These are phyloP conservation scores for Xylaria sp. DNA, from an alignment of 2,329 filamentous ascomycete genomes.

Conservation along the genomic window DNA sequence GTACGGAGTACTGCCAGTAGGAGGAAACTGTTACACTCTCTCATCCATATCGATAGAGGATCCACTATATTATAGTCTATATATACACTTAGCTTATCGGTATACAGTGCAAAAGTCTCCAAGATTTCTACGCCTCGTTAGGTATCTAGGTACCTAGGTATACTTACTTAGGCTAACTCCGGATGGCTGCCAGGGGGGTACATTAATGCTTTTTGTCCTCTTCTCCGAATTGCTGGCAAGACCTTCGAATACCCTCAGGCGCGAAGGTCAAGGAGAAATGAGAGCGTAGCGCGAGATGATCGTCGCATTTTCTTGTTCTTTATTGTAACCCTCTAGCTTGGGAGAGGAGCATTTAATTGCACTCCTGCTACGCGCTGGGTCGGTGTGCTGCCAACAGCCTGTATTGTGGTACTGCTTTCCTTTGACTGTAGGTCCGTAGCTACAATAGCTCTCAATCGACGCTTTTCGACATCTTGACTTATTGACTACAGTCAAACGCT, in stretches of 20 bases:
- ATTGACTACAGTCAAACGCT: conserved; percentile 6
- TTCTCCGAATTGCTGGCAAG: not conserved
- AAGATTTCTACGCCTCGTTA: no score
- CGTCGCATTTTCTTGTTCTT: conserved; percentile 1
- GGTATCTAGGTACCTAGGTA: not conserved
- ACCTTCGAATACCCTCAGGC: not conserved
- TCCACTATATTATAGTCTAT: no score
- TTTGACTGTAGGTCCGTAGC: conserved; percentile 12
- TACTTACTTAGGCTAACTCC: not conserved
- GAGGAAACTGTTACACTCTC: no score
- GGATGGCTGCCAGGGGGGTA: not conserved
- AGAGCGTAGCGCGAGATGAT: conserved; percentile 15
- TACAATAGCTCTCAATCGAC: not conserved
- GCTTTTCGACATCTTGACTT: not conserved
- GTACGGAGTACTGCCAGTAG: no score
- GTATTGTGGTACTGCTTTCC: not conserved
- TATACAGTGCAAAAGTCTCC: no score
- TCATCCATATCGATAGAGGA: no score
- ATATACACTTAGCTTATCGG: no score
- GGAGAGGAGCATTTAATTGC: conserved; percentile 10
- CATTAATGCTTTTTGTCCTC: not conserved
- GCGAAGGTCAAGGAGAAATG: conserved; percentile 13
- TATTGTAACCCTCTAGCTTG: conserved; percentile 12
- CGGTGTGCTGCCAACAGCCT: not conserved
- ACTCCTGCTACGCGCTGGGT: not conserved